Conservation (phyloP, 2,329 filamentous ascomycete genomes). For the Colletotrichum truncatum region DNA sequence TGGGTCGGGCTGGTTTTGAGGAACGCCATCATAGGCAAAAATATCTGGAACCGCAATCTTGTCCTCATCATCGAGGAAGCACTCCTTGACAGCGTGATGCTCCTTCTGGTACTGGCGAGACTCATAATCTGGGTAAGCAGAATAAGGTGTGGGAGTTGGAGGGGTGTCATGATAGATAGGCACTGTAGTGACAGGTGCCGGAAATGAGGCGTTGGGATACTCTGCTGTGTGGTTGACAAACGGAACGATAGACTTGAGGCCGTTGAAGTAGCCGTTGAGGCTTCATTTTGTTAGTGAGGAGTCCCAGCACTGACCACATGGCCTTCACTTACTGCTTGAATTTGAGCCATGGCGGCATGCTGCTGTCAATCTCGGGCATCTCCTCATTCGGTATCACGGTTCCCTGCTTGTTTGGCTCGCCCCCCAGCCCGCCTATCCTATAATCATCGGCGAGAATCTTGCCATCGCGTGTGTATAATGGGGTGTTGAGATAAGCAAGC, state of each 20-base stretch:
- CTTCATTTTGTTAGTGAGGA: conserved; percentile 53
- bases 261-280: conserved; percentile 82
- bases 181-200: conserved; percentile 44
- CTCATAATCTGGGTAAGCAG: conserved; percentile 76
- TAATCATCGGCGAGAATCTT: conserved; percentile 34
- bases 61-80: conserved; percentile 70
- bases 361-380: conserved; percentile 38
- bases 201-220: conserved; percentile 65
- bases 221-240: conserved; percentile 74
- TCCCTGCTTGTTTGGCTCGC: conserved; percentile 22
- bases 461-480: conserved; percentile 32
- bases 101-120: conserved; percentile 63
- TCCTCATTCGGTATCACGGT: conserved; percentile 48
- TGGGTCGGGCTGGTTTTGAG: conserved; percentile 80
- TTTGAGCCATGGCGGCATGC: conserved; percentile 48
- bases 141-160: conserved; percentile 52
- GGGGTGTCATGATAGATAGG: conserved; percentile 43
- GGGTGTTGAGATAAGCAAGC: conserved; percentile 49
- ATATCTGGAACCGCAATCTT: conserved; percentile 68
- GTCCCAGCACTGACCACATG: neutral
- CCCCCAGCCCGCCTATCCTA: conserved; percentile 20
- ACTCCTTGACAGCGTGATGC: conserved; percentile 64
- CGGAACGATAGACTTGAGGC: conserved; percentile 75
- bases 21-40: conserved; percentile 75
- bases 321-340: conserved; percentile 51